Evolutionary conservation across 805 yeast genomes (phyloP), one percentile per base, ranked within the genome.

Genomic region (Saccharomyces kudriavzevii): DNA sequence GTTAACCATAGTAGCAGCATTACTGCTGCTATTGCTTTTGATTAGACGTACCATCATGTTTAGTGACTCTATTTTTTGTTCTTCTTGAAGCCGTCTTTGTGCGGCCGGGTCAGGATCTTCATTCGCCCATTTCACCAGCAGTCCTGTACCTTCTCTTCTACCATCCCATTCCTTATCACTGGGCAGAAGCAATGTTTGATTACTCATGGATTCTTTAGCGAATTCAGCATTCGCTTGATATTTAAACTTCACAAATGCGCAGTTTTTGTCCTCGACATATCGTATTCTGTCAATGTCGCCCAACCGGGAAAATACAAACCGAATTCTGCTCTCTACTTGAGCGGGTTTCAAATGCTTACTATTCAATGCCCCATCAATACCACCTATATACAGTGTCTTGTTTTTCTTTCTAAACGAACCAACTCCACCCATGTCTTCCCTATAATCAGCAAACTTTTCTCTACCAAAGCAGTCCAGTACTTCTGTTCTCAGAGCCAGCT

Each of bases 381-480:
- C 58, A 81, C 95, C 94, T 2, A 92, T 79, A 64, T 85, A 91
- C 1, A 92, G 67, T 0, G 97, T 89, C 51, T 83, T 71, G 65
- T 90, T 91, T n/a, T 74, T 74, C 40, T 75, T 71, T 59, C 79
- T 76, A 65, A 92, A 83, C 25, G 89, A 83, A 0, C 98, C 99
- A 2, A 90, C 85, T 31, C 99, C 99, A 28, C 86, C 82, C 97
- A 90, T 90, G 69, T 92, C 98, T 59, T 92, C 97, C 59, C 90
- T 73, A 62, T 88, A 89, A 49, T 82, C 86, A 1, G 86, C 75
- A 57, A 85, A 85, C 67, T 87, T 89, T 63, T 88, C 96, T 55
- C 99, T 74, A 1, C 97, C 98, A 74, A 92, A 92, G 63, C 97
- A 91, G 70, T 92, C 99, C 26, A 81, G 76, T 0, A 60, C 61